A percentile compares a stretch with the other conserved stretches of the same genome.
These are phyloP conservation scores for Balamuthia mandrillaris DNA, from an alignment of 208 protist species.

Conservation along the genomic window DNA sequence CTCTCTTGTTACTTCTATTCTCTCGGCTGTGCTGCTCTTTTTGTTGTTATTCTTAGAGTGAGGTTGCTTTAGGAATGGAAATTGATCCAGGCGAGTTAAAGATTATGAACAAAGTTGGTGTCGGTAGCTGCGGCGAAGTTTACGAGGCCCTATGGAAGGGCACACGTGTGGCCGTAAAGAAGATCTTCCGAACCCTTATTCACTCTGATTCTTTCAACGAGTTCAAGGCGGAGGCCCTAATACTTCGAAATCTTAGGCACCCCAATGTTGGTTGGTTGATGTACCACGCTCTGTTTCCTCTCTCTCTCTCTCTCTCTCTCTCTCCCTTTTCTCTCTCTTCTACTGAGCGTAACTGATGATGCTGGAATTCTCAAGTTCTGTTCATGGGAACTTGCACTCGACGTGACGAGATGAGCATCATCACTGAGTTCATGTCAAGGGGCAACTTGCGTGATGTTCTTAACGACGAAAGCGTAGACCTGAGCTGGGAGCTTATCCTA, in stretches of 20 bases:
- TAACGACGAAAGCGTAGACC: background rate
- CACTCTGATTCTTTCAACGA: background rate
- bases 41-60: too few species aligned
- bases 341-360: too few species aligned
- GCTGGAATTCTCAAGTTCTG: too few species aligned
- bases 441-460: background rate
- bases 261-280: too few species aligned
- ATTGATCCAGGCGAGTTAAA: conserved; percentile 21
- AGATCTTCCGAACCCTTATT: background rate
- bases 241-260: background rate
- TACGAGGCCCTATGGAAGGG: background rate
- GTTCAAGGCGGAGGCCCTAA: background rate
- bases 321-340: too few species aligned
- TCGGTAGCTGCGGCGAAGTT: conserved; percentile 21
- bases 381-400: conserved; percentile 15
- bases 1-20: too few species aligned
- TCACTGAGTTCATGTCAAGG: conserved; percentile 20
- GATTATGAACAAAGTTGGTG: background rate
- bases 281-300: too few species aligned
- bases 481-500: conserved; percentile 14
- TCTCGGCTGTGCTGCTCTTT: too few species aligned
- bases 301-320: too few species aligned
- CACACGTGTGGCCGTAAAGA: conserved; percentile 23
- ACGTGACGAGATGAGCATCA: background rate
- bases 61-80: too few species aligned